Evolutionary conservation across 805 yeast genomes (phyloP).

Genomic region (Monosporozyma aquatica): DNA sequence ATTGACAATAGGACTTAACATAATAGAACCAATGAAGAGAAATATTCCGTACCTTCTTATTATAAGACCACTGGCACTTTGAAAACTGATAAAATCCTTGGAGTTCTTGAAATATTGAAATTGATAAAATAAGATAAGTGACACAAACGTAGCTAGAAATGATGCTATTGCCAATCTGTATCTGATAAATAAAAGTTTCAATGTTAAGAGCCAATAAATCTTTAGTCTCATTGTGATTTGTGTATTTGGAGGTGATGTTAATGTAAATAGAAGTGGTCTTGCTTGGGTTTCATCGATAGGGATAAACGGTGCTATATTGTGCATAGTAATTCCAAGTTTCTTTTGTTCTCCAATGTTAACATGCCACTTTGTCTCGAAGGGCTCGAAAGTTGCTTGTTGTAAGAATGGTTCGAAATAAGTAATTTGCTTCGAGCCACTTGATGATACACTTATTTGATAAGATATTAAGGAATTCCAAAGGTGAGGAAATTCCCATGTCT

Average conservation of each 20-base stretch:
- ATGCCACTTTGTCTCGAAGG: constrained; percentile 76
- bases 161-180: constrained; percentile 70
- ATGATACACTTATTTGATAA: constrained; percentile 11
- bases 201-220: constrained; percentile 33
- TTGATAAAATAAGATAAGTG: constrained; percentile 48
- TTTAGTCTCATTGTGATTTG: constrained; percentile 11
- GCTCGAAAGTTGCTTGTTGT: constrained; percentile 56
- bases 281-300: constrained; percentile 33
- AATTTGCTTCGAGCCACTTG: background rate
- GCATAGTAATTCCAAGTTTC: constrained; percentile 37
- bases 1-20: constrained; percentile 34
- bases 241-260: constrained; percentile 18
- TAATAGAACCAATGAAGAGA: constrained; percentile 19
- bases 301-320: constrained; percentile 62
- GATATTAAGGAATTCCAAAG: constrained; percentile 26
- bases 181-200: constrained; percentile 62
- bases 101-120: constrained; percentile 35
- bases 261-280: constrained; percentile 16
- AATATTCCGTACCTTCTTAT: constrained; percentile 21
- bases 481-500: constrained; percentile 20
- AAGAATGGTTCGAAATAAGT: constrained; percentile 48
- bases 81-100: constrained; percentile 36
- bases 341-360: constrained; percentile 38
- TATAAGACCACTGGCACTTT: constrained; percentile 37
- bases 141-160: constrained; percentile 53